These are phyloP conservation scores for Trichoderma afroharzianum DNA, from an alignment of 2,329 filamentous ascomycete genomes.

Conservation along the genomic window DNA sequence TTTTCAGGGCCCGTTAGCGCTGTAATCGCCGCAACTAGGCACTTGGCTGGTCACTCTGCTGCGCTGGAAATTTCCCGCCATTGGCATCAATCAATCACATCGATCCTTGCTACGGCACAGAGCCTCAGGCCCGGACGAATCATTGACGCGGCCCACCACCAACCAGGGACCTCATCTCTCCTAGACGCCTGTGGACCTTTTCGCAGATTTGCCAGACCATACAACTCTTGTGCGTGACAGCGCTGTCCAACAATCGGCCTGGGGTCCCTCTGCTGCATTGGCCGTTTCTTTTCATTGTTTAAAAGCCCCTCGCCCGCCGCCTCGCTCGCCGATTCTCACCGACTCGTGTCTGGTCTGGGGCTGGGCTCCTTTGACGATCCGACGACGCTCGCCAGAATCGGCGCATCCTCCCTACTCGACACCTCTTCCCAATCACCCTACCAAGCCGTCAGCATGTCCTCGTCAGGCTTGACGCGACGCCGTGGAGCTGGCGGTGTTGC, in stretches of 20 bases:
- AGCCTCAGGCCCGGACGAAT: constrained; percentile 10
- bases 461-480: constrained; percentile 59
- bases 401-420: constrained; percentile 3
- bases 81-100: not conserved
- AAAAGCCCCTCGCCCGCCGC: not conserved
- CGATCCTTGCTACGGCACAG: not conserved
- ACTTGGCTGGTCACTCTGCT: not conserved
- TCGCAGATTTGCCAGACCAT: constrained; percentile 18
- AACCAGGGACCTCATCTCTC: constrained; percentile 17
- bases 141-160: constrained; percentile 15
- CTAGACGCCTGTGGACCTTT: constrained; percentile 14
- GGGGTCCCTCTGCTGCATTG: not conserved
- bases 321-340: constrained; percentile 7
- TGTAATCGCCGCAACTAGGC: not conserved
- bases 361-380: constrained; percentile 7
- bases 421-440: constrained; percentile 9
- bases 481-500: constrained; percentile 63
- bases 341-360: constrained; percentile 11
- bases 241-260: constrained; percentile 1
- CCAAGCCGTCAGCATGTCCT: constrained; percentile 31
- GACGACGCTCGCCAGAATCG: constrained; percentile 7
- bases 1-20: not conserved
- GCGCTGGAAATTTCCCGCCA: not conserved
- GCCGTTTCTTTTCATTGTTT: not conserved
- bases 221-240: not conserved